Evolutionary conservation across 768 basidiomycete genomes (phyloP), one percentile per base, ranked within the genome.

Genomic region (Filobasidium floriforme): DNA sequence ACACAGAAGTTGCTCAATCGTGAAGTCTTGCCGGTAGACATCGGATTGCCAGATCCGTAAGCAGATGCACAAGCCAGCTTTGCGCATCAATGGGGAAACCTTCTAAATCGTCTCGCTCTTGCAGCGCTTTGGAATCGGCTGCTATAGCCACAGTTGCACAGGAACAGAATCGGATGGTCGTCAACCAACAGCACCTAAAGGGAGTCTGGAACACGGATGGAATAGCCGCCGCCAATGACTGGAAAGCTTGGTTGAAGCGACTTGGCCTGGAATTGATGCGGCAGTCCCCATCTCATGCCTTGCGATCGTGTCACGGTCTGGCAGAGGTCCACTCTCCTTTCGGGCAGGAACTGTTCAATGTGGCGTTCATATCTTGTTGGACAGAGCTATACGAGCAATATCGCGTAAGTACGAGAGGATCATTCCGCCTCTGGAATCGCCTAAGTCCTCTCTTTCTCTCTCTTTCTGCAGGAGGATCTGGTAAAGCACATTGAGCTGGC

Each of bases 351-450:
- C 81, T 99, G 12, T 98, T 97, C 83, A 98, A 98, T 76, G 92
- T 93, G 4, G 96, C 96, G 0, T 99, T 99, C 79, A 84, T 98
- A 19, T 97, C 93, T 5, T 99, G 96, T 70, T 99, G 96, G 94
- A 84, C 86, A 0, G 92, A 96, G 72, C 81, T 99, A 7, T 98
- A 92, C 73, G 93, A 97, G 61, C 88, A 90, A 74, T 98, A 97
- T 79, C 94, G 97, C 84, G 93, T 92, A 72, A 32, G 83, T 72
- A 43, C 10, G n/a, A 41, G 46, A 0, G 15, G 40, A 9, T 4
- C 32, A 37, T 37, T 37, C 32, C 32, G 32, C 32, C 32, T 37
- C 9, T 37, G 9, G 9, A 37, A 37, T 9, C 9, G 32, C 32
- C 9, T 9, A 37, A 37, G 3, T 37, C 9, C 32, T 37, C 32